phyloP scores from a whole-genome alignment of 1,284 basidiomycete species.

The Cystobasidium sp. region DNA sequence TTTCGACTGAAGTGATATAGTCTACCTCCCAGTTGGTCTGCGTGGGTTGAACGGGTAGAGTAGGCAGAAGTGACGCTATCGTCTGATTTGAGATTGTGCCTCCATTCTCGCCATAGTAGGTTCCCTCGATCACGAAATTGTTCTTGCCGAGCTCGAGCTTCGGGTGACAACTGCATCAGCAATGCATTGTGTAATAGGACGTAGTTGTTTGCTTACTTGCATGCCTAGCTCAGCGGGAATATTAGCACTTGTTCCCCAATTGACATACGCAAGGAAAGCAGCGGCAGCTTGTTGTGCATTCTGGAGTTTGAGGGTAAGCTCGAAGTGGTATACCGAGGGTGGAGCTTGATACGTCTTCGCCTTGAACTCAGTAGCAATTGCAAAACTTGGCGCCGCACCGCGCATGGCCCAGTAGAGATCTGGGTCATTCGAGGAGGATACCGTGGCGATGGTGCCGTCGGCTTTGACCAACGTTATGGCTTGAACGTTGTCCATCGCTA shows the following conservation, averaged over 20 bases:
- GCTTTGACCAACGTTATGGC: conserved; percentile 29
- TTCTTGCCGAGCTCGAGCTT: conserved; percentile 26
- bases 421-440: conserved; percentile 12
- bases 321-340: conserved; percentile 21
- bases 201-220: conserved; percentile 3
- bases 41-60: conserved; percentile 6
- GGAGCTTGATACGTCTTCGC: conserved; percentile 27
- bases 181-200: not conserved
- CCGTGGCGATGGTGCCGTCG: conserved; percentile 20
- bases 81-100: not conserved
- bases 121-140: conserved; percentile 25
- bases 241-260: conserved; percentile 9
- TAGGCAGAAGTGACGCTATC: conserved; percentile 2
- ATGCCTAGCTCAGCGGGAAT: conserved; percentile 22
- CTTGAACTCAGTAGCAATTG: conserved; percentile 25
- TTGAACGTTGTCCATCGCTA: conserved; percentile 24
- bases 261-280: conserved; percentile 17
- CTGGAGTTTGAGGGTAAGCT: conserved; percentile 1
- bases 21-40: conserved; percentile 7
- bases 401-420: conserved; percentile 42
- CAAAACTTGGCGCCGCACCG: conserved; percentile 30
- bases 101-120: conserved; percentile 19
- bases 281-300: conserved; percentile 17
- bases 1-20: conserved; percentile 15
- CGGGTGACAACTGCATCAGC: not conserved